Evolutionary conservation across 441 rosid species (phyloP).

Genomic region (Eruca vesicaria): DNA sequence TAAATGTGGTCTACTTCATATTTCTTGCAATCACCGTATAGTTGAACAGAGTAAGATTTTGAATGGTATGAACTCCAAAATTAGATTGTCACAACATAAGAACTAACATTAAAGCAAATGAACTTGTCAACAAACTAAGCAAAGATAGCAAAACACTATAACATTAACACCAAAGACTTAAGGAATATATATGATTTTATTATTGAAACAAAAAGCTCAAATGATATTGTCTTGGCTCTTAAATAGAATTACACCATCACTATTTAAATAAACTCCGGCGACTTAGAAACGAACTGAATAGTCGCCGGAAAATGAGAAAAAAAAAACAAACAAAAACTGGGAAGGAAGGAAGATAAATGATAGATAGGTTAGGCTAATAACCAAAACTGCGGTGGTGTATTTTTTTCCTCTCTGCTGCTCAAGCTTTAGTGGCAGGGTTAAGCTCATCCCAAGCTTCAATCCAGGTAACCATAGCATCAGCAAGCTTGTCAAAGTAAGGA

Average conservation of each 20-base stretch:
- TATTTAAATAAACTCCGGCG: constrained; percentile 27
- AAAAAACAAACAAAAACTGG: constrained; percentile 7
- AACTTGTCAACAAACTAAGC: not conserved
- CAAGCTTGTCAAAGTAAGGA: constrained; percentile 78
- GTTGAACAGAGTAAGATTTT: not conserved
- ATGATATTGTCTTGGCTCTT: constrained; percentile 10
- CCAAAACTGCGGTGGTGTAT: constrained; percentile 40
- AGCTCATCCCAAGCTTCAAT: constrained; percentile 94
- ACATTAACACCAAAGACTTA: not conserved
- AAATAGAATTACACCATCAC: constrained; percentile 34
- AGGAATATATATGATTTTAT: constrained; percentile 21
- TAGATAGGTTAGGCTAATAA: constrained; percentile 33
- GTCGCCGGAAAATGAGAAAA: constrained; percentile 17
- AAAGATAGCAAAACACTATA: not conserved
- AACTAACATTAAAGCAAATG: not conserved
- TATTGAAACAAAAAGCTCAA: constrained; percentile 31
- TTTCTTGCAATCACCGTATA: not conserved
- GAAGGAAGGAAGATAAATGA: constrained; percentile 20
- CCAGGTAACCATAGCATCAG: constrained; percentile 95
- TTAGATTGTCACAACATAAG: no score
- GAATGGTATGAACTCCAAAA: not conserved
- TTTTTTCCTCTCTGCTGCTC: constrained; percentile 35
- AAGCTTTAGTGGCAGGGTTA: constrained; percentile 49
- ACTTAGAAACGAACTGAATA: constrained; percentile 24
- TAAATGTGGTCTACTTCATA: not conserved